Base-by-base conservation (phyloP, 371 early-diverging fungal genomes). In the Mortierella sp. region DNA sequence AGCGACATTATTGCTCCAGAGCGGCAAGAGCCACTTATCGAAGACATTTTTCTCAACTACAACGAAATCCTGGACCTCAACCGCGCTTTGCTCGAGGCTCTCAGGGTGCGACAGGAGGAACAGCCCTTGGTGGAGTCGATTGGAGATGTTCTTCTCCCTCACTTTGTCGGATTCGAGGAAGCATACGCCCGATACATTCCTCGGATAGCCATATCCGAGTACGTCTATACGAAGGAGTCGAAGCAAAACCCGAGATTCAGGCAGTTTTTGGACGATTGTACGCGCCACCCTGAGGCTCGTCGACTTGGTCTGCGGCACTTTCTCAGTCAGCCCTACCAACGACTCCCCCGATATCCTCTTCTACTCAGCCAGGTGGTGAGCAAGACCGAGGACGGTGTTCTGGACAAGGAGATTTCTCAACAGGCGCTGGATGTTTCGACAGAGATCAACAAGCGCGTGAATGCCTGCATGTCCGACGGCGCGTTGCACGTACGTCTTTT, bases 301-400 rank as follows among this genome's bases (percentile, higher is more conserved):
- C 96, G 95, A 74, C 87, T 97, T 31, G 92, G 91, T 39, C 78
- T 95, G 55, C 92, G 94, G 70, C 92, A 93, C 16, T 98, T 97
- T 83, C 80, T 98, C 50, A 92, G 93, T 1, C 88, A 94, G 34
- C 98, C 98, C 0, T 95, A 96, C 4, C 94, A 96, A 0, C 93
- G 97, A n/a, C 83, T 98, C 64, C 97, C 95, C 6, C 89, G 97
- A 71, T 98, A 97, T 77, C 95, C 95, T 9, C 88, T 98, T 26
- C 80, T 98, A 29, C 87, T 98, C 9, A 88, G 92, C 53, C 95
- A 94, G 16, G 93, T 97, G n/a, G 81, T 96, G 22, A 95, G 96
- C 73, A 89, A 93, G 72, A 95, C 97, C 1, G 94, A 95, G 1
- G 89, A 91, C 44, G 89, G 87, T 53, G 94, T 96, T 77, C 93